Base-by-base conservation (phyloP, 306 rosid genomes). In the Parietaria judaica region DNA sequence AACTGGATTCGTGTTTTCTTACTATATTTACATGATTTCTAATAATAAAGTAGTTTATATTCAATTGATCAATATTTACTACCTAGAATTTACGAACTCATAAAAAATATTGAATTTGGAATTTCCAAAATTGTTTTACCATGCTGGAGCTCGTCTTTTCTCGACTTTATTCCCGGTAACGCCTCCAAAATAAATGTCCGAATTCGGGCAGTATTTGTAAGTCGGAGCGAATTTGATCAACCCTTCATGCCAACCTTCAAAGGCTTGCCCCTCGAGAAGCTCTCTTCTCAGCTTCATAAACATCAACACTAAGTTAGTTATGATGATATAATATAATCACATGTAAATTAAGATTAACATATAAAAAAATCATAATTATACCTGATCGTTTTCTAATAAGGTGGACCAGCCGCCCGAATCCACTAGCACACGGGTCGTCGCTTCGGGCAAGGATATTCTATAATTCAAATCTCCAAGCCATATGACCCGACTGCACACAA, bases 381-480 rank as follows among this genome's bases (percentile, higher is more conserved):
- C 98, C 89, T 91, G 96, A 72, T 91, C 98, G 54, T 82, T 79
- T 77, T 85, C 70, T 68, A 85, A 70, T 58, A 91, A 70, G 38
- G 81, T 58, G 58, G 72, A 72, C 98, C 96, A 91, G 31, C 78
- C 83, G 12, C 63, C 51, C 61, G 39, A 68, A 31, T 77, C 84
- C 47, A 88, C 89, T 67, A 87, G 69, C 13, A 73, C 65, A 14
- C 87, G 80, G 49, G 86, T 85, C 2, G 78, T 76, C 75, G 72
- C 86, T 83, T 88, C 98, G 6, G 96, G 86, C 10, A 83, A 68
- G 46, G 95, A 80, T 39, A 87, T 72, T 73, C 96, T 83, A 66
- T 91, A 91, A 70, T 91, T 91, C 74, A 91, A 68, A 66, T 91
- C 98, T 52, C 98, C 98, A 60, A 91, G 86, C 72, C 86, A 75